These are phyloP conservation scores for Candida corydali DNA, from an alignment of 805 yeast genomes.

Conservation along the genomic window DNA sequence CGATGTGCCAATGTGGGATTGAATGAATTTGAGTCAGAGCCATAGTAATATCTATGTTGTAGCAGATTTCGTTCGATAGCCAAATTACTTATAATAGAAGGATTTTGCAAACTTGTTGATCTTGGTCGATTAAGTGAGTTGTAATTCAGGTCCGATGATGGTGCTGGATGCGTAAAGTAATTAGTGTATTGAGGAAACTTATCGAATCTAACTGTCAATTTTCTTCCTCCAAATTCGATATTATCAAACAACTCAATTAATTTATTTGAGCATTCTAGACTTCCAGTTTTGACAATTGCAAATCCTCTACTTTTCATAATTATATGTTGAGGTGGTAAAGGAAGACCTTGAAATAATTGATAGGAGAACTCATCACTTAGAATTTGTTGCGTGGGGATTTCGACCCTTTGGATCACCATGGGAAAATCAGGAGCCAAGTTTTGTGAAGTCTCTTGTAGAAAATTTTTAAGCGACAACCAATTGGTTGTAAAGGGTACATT, in stretches of 20 bases:
- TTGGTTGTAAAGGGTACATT: constrained; percentile 49
- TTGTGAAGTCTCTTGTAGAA: constrained; percentile 19
- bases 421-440: constrained; percentile 23
- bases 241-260: constrained; percentile 52
- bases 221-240: constrained; percentile 53
- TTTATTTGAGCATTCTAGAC: constrained; percentile 42
- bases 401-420: constrained; percentile 30
- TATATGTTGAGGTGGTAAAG: constrained; percentile 1
- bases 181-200: constrained; percentile 42
- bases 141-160: background rate
- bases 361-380: constrained; percentile 21
- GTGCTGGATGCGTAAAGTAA: constrained; percentile 13
- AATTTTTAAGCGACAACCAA: constrained; percentile 29
- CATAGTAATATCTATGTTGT: constrained; percentile 29
- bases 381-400: constrained; percentile 35
- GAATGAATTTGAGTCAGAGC: constrained; percentile 6
- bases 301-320: constrained; percentile 45
- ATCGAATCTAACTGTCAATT: constrained; percentile 59
- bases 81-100: constrained; percentile 17
- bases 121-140: background rate
- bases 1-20: background rate
- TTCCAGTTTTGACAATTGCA: constrained; percentile 55
- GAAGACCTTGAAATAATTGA: background rate
- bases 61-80: constrained; percentile 30
- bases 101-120: background rate